These are phyloP conservation scores for Castanea sativa DNA, from an alignment of 306 rosid species.

Conservation along the genomic window DNA sequence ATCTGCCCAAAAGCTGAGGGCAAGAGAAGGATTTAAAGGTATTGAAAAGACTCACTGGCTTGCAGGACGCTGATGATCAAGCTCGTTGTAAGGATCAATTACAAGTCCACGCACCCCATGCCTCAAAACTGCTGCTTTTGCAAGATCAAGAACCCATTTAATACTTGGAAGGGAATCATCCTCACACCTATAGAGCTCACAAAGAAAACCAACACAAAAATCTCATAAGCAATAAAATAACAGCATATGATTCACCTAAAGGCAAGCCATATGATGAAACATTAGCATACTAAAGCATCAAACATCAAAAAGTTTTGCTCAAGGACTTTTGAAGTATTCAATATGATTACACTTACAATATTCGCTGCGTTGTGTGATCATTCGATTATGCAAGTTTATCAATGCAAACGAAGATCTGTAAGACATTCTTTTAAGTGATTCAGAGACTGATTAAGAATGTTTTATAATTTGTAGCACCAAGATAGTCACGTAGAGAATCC, in stretches of 20 bases:
- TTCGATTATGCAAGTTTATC: not conserved
- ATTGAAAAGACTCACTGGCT: constrained; percentile 63
- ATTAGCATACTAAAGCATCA: constrained; percentile 3
- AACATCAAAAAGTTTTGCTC: constrained; percentile 9
- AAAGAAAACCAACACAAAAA: constrained; percentile 19
- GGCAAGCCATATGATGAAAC: not conserved
- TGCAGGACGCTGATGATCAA: constrained; percentile 87
- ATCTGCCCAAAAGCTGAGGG: not conserved
- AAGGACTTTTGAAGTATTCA: constrained; percentile 6
- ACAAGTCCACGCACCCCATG: constrained; percentile 97
- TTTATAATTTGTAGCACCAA: not conserved
- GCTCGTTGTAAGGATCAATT: constrained; percentile 98
- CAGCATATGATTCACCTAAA: not conserved
- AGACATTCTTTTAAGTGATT: not conserved
- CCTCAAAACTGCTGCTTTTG: constrained; percentile 86
- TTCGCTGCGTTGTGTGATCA: not conserved
- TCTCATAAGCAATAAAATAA: not conserved
- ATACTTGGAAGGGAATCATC: constrained; percentile 85
- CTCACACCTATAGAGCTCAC: constrained; percentile 65
- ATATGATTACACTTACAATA: not conserved
- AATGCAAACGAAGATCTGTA: not conserved
- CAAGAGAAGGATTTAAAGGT: not conserved
- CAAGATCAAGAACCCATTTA: constrained; percentile 91
- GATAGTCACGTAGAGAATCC: not conserved
- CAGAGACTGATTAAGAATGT: not conserved